Evolutionary conservation across 2,329 filamentous ascomycete genomes (phyloP).

Genomic region (Westerdykella ornata): DNA sequence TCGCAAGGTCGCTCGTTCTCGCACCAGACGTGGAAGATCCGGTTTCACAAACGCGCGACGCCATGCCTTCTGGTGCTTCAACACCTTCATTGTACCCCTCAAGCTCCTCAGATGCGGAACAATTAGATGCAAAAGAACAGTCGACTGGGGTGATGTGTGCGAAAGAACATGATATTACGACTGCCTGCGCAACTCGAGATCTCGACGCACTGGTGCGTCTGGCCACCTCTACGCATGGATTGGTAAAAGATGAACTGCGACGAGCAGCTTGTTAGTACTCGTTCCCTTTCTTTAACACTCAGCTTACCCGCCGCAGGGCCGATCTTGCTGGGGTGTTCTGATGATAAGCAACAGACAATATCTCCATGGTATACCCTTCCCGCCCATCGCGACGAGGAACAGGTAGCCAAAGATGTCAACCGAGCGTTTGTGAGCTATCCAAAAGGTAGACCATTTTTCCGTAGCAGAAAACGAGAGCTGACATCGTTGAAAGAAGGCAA

Average conservation of each 20-base stretch:
- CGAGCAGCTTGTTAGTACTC: conserved; percentile 64
- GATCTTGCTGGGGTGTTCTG: conserved; percentile 43
- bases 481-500: conserved; percentile 58
- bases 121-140: conserved; percentile 4
- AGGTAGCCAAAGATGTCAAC: conserved; percentile 87
- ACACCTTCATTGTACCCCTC: not conserved
- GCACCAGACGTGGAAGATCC: too few relatives aligned
- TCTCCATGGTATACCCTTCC: conserved; percentile 57
- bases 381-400: conserved; percentile 78
- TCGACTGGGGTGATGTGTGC: conserved; percentile 5
- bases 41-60: too few relatives aligned
- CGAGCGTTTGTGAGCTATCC: conserved; percentile 98
- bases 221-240: conserved; percentile 41
- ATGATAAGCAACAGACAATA: conserved; percentile 14
- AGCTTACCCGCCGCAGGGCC: conserved; percentile 50
- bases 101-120: conserved; percentile 11
- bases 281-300: conserved; percentile 3
- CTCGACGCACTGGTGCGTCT: conserved; percentile 37
- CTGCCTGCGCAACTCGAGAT: conserved; percentile 39
- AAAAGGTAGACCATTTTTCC: conserved; percentile 51
- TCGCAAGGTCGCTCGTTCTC: too few relatives aligned
- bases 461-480: conserved; percentile 3
- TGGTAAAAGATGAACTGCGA: conserved; percentile 53
- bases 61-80: too few relatives aligned
- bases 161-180: conserved; percentile 26